Evolutionary conservation across 257 asterid genomes (phyloP).

Genomic region (Ophiorrhiza pumila): DNA sequence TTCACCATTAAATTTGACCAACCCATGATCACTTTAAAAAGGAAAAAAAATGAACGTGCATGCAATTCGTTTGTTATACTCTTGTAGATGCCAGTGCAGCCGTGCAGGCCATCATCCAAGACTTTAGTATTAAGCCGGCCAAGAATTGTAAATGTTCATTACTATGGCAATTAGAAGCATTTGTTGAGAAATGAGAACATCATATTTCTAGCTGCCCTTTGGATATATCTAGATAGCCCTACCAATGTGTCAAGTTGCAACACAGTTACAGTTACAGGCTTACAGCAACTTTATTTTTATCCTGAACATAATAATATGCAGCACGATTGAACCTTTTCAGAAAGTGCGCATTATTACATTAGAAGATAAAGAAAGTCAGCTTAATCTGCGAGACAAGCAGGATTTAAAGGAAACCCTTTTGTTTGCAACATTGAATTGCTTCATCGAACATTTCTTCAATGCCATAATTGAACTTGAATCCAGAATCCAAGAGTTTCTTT

Average conservation of each 20-base stretch:
- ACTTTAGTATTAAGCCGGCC: not conserved
- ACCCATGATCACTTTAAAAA: not conserved
- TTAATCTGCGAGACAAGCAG: not conserved
- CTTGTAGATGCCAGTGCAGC: too few relatives aligned
- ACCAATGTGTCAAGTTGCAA: too few relatives aligned
- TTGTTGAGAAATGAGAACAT: not conserved
- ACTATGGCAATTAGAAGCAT: not conserved
- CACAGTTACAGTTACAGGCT: too few relatives aligned
- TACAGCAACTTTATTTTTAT: too few relatives aligned
- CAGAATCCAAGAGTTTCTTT: slow-evolving; percentile 43
- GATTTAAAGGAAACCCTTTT: slow-evolving; percentile 33
- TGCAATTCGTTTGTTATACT: not conserved
- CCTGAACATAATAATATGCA: too few relatives aligned
- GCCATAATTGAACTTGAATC: slow-evolving; percentile 41
- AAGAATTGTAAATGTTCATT: too few relatives aligned
- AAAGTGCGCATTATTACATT: too few relatives aligned
- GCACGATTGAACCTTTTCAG: not conserved
- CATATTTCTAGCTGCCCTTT: not conserved
- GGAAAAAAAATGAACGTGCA: not conserved
- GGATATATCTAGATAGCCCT: not conserved
- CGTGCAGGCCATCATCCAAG: too few relatives aligned
- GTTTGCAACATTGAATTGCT: slow-evolving; percentile 45
- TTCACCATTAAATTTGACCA: not conserved
- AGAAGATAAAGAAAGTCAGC: not conserved
- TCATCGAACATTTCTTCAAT: slow-evolving; percentile 52